Conservation (phyloP, 169 alveolate species). For the Neospora caninum region DNA sequence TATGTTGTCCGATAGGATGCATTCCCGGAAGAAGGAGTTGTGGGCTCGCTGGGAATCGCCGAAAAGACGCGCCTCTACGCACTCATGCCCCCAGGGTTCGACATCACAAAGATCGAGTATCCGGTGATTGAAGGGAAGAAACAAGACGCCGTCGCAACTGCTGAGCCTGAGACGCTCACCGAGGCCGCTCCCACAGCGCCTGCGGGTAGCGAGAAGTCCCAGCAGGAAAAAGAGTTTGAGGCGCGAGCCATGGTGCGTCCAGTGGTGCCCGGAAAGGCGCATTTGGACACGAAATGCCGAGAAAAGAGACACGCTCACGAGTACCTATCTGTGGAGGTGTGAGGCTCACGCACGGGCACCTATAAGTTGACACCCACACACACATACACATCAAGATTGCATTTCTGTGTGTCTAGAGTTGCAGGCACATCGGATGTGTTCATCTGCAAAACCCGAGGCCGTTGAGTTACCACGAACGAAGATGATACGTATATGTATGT, state of each 20-base stretch:
- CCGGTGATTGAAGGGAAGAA: not conserved
- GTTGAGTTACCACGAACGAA: too few relatives aligned
- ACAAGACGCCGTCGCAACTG: not conserved
- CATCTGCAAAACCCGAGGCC: too few relatives aligned
- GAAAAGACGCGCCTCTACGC: not conserved
- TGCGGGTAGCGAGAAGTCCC: not conserved
- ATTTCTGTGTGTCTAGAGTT: too few relatives aligned
- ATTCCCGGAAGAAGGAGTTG: not conserved
- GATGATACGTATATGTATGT: too few relatives aligned
- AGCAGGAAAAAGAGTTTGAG: not conserved
- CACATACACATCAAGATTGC: too few relatives aligned
- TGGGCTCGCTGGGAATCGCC: not conserved
- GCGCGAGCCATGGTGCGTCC: not conserved
- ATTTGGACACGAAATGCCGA: too few relatives aligned
- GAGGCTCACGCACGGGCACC: too few relatives aligned
- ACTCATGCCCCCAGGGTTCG: conserved; percentile 2
- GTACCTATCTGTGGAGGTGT: too few relatives aligned
- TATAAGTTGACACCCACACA: too few relatives aligned
- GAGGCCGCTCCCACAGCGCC: not conserved
- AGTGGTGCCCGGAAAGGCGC: not conserved
- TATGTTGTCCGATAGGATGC: not conserved
- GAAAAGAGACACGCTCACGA: too few relatives aligned
- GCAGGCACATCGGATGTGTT: too few relatives aligned
- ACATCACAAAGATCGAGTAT: not conserved
- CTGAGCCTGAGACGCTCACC: not conserved